phyloP scores from a whole-genome alignment of 495 filamentous ascomycete species.

The Tetracladium setigerum region DNA sequence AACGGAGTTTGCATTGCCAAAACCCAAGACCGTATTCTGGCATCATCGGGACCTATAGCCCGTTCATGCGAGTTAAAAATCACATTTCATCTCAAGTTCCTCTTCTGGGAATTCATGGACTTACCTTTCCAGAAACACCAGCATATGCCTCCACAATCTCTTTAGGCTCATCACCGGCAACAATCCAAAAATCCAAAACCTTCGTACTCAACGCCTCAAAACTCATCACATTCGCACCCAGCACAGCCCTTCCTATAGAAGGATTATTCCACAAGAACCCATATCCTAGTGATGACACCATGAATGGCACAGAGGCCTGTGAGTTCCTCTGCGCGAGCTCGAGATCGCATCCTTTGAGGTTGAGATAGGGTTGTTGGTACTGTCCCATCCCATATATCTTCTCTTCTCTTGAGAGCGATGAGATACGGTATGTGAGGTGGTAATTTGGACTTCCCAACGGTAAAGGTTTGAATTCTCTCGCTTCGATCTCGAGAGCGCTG shows the following conservation, averaged over 20 bases:
- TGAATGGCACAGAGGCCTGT: conserved; percentile 51
- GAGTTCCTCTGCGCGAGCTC: conserved; percentile 56
- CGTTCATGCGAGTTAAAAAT: no score
- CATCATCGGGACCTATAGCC: conserved; percentile 46
- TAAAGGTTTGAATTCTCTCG: conserved; percentile 46
- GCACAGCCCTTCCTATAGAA: conserved; percentile 43
- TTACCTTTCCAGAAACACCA: conserved; percentile 36
- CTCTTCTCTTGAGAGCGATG: conserved; percentile 41
- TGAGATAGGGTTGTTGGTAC: conserved; percentile 48
- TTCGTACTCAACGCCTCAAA: conserved; percentile 49
- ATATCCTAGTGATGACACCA: conserved; percentile 45
- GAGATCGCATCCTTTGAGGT: conserved; percentile 48
- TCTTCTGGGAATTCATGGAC: no score
- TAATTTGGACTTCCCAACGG: conserved; percentile 37
- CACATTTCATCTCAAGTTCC: no score
- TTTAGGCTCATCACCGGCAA: conserved; percentile 42
- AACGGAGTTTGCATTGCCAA: conserved; percentile 56
- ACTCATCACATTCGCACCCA: conserved; percentile 49
- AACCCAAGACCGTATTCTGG: conserved; percentile 55
- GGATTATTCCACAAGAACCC: conserved; percentile 56
- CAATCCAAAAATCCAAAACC: conserved; percentile 50
- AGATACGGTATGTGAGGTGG: conserved; percentile 44
- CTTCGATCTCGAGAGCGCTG: conserved; percentile 43
- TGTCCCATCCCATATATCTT: conserved; percentile 57
- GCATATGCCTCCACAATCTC: conserved; percentile 47